Conservation (phyloP, 2,329 filamentous ascomycete species). For the Fusarium drepaniforme region DNA sequence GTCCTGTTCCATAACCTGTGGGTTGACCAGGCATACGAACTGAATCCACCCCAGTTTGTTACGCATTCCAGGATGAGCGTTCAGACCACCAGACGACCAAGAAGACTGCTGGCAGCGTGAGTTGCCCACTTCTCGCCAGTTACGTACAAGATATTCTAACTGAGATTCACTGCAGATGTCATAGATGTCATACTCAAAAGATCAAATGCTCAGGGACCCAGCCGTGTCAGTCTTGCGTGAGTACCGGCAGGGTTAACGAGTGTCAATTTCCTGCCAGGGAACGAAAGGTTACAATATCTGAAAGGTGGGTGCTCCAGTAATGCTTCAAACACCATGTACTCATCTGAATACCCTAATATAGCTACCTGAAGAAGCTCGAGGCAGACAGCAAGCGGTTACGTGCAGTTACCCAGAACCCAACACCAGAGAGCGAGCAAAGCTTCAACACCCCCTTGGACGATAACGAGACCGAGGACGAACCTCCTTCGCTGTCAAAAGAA, state of each 20-base stretch:
- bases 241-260: constrained; percentile 51
- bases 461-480: constrained; percentile 37
- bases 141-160: constrained; percentile 5
- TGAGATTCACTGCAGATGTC: constrained; percentile 43
- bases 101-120: constrained; percentile 43
- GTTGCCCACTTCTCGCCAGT: neutral
- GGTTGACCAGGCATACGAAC: constrained; percentile 8
- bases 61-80: constrained; percentile 26
- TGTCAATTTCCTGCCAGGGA: constrained; percentile 56
- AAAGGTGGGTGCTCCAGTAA: constrained; percentile 9
- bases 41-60: constrained; percentile 1
- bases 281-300: constrained; percentile 51
- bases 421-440: constrained; percentile 21
- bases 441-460: constrained; percentile 17
- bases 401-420: constrained; percentile 24
- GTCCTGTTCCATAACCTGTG: constrained; percentile 24
- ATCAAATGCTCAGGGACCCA: constrained; percentile 60
- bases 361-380: constrained; percentile 34
- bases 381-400: constrained; percentile 21
- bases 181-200: constrained; percentile 59
- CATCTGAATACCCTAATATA: neutral
- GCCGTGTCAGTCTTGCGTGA: constrained; percentile 55
- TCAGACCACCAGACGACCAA: constrained; percentile 35
- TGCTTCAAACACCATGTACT: rapidly evolving
- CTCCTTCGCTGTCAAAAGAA: constrained; percentile 37